phyloP scores from a whole-genome alignment of 352 stramenopile genomes.

The Phytopythium delawarense region DNA sequence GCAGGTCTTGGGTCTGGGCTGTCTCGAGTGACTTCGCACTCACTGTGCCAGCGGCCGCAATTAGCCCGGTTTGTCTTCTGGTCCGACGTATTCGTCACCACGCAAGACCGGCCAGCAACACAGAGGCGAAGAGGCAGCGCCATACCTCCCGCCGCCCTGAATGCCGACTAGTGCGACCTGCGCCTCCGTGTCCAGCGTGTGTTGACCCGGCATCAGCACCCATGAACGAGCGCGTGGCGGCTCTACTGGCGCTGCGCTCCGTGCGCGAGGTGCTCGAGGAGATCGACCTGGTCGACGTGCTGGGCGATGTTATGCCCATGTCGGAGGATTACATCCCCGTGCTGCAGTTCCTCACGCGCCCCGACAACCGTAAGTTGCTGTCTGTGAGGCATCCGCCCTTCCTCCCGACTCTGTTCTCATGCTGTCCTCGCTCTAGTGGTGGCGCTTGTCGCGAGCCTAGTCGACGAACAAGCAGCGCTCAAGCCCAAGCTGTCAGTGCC shows the following conservation, averaged over 20 bases:
- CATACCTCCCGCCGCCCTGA: neutral
- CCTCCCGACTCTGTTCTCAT: no score
- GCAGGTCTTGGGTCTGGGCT: no score
- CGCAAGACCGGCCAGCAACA: neutral
- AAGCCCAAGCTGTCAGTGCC: constrained; percentile 3
- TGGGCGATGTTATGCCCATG: constrained; percentile 39
- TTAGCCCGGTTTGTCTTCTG: neutral
- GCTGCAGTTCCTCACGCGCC: constrained; percentile 56
- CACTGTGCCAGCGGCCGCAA: neutral
- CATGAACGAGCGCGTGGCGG: constrained; percentile 47
- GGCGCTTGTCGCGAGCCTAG: constrained; percentile 39
- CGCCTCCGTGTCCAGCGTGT: neutral
- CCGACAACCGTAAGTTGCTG: constrained; percentile 44
- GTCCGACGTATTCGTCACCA: neutral
- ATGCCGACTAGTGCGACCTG: neutral
- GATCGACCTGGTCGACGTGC: constrained; percentile 42
- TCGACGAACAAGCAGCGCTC: constrained; percentile 29
- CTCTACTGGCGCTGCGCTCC: constrained; percentile 38
- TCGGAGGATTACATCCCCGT: constrained; percentile 58
- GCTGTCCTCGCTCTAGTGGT: constrained; percentile 21
- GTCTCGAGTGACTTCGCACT: neutral
- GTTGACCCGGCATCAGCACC: neutral
- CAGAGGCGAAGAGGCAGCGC: neutral
- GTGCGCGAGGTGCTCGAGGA: constrained; percentile 40
- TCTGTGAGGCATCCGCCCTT: no score